These are phyloP conservation scores for Diaporthe eres DNA, from an alignment of 2,329 filamentous ascomycete genomes.

Conservation along the genomic window DNA sequence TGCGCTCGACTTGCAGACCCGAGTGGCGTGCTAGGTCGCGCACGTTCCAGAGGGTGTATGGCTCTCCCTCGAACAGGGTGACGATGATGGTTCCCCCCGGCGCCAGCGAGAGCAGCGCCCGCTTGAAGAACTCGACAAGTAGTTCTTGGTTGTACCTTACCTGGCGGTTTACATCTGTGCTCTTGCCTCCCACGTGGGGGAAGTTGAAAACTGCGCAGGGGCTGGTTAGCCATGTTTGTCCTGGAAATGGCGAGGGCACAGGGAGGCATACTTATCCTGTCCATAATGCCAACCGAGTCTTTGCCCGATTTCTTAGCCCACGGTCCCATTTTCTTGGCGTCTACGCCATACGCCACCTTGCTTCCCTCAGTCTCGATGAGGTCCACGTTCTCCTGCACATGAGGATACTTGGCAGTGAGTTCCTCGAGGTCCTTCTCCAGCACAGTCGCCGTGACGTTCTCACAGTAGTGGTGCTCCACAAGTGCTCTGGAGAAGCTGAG, in stretches of 20 bases:
- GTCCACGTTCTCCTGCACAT: conserved; percentile 72
- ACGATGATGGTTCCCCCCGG: conserved; percentile 78
- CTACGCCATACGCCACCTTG: conserved; percentile 72
- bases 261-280: conserved; percentile 71
- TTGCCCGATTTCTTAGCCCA: conserved; percentile 58
- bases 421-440: conserved; percentile 70
- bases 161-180: conserved; percentile 94
- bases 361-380: conserved; percentile 62
- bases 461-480: conserved; percentile 75
- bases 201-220: conserved; percentile 83
- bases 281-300: conserved; percentile 64
- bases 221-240: neutral
- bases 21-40: conserved; percentile 86
- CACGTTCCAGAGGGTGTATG: conserved; percentile 97
- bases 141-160: conserved; percentile 91
- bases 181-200: conserved; percentile 93
- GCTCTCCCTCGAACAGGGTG: conserved; percentile 92
- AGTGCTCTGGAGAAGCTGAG: conserved; percentile 82
- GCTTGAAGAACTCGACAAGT: conserved; percentile 77
- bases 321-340: conserved; percentile 75
- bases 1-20: conserved; percentile 78
- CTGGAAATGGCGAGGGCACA: neutral
- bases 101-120: conserved; percentile 66
- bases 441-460: conserved; percentile 77
- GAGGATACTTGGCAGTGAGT: conserved; percentile 81